These are phyloP conservation scores for Amanita inopinata DNA, from an alignment of 768 basidiomycete species.

Conservation along the genomic window DNA sequence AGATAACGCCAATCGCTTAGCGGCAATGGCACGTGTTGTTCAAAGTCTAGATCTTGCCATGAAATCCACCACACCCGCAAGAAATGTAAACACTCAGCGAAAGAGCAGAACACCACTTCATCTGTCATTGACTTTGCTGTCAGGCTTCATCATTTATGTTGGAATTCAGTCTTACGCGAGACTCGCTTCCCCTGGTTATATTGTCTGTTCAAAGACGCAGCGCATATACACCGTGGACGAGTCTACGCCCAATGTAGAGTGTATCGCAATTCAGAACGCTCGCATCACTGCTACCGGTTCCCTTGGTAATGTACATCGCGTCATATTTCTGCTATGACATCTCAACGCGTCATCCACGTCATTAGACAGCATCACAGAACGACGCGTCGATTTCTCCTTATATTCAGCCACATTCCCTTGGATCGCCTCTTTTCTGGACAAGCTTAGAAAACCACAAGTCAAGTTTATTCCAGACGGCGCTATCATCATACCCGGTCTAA, in stretches of 20 bases:
- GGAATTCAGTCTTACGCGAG: neutral
- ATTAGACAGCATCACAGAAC: neutral
- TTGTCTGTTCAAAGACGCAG: conserved; percentile 41
- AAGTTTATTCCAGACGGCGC: conserved; percentile 15
- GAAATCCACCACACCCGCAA: too few species aligned
- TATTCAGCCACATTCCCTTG: neutral
- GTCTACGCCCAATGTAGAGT: conserved; percentile 41
- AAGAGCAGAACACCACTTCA: too few species aligned
- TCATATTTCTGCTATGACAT: neutral
- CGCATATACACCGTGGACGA: conserved; percentile 68
- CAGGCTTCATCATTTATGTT: conserved; percentile 3
- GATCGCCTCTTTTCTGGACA: neutral
- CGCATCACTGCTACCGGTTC: conserved; percentile 39
- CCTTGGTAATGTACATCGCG: conserved; percentile 34
- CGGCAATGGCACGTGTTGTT: too few species aligned
- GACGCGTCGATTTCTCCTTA: neutral
- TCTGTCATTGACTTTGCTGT: conserved; percentile 5
- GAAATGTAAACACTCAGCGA: too few species aligned
- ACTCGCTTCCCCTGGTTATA: conserved; percentile 25
- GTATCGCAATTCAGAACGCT: conserved; percentile 44
- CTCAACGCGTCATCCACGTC: neutral
- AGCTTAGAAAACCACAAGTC: neutral
- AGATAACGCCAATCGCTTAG: too few species aligned
- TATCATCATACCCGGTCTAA: conserved; percentile 62
- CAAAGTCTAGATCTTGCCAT: neutral